Evolutionary conservation across 306 rosid species (phyloP), one percentile per base, ranked within the genome.

Genomic region (Trichosanthes truncata): DNA sequence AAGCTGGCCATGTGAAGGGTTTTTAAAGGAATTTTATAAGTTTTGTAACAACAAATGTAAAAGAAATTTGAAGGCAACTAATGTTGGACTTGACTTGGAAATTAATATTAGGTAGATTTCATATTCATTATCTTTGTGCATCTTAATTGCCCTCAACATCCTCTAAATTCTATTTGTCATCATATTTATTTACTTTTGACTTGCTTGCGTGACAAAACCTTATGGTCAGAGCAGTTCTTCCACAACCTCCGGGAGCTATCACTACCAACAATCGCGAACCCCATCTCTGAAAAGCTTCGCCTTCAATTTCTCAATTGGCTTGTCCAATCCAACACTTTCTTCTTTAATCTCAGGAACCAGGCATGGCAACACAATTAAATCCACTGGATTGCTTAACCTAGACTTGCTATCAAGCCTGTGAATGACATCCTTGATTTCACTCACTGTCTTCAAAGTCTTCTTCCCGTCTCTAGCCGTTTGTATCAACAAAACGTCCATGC

Each of bases 201-300:
- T 46, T 31, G 43, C 25, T 51, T 51, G 57, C 78, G 15, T 46
- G 55, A 74, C 78, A 74, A 51, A 74, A 74, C 45, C 15, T 74
- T 14, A 4, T 11, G 26, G 78, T 63, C 46, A 74, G 25, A n/a
- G 79, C 52, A 31, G 65, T 75, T 52, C 52, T 75, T 10, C 79
- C 79, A 75, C 48, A 52, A 31, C 79, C 79, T 25, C 65, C 79
- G 8, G 46, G 29, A 48, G 62, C 79, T 13, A 65, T 75, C 29
- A 75, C 29, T 18, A 75, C 60, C 41, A 52, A 48, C 79, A 48
- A 51, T 17, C n/a, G n/a, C 61, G 59, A 49, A 75, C 61, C 79
- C 79, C 79, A 75, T 52, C 14, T 17, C 10, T 75, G 17, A 75
- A 35, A 20, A 75, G 46, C 46, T 52, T 52, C 26, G 36, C 26